A percentile compares a stretch with the other conserved stretches of the same genome.
Conservation (phyloP, 352 stramenopile species). For the Phytopythium aichiense region DNA sequence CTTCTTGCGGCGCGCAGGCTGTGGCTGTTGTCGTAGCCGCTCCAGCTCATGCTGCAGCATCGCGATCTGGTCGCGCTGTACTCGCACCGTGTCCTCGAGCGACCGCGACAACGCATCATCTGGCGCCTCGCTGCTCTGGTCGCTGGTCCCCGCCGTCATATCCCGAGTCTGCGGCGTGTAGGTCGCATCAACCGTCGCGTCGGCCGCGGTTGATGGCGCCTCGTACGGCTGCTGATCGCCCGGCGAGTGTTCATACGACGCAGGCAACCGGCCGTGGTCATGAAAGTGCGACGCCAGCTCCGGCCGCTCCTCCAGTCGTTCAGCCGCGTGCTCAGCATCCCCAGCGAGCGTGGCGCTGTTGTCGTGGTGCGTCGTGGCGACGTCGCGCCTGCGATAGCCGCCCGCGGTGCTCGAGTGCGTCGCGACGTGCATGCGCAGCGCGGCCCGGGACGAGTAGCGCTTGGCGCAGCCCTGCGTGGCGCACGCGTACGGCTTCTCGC, state of each 20-base stretch:
- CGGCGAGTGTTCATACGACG: background rate
- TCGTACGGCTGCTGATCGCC: background rate
- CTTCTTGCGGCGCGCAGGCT: background rate
- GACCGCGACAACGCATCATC: background rate
- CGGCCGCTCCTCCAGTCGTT: background rate
- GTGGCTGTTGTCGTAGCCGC: slow-evolving; percentile 19
- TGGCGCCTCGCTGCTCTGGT: background rate
- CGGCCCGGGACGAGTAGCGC: slow-evolving; percentile 60
- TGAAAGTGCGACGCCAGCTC: background rate
- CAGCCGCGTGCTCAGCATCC: background rate
- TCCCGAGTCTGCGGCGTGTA: background rate
- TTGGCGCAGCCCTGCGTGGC: slow-evolving; percentile 46
- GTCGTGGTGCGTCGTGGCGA: background rate
- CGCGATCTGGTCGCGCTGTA: slow-evolving; percentile 45
- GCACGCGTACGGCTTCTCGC: slow-evolving; percentile 69
- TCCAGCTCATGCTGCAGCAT: slow-evolving; percentile 31
- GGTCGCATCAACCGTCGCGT: background rate
- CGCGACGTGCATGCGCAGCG: slow-evolving; percentile 52
- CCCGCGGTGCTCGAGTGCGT: slow-evolving; percentile 19
- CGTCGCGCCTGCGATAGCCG: background rate
- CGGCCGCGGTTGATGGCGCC: background rate
- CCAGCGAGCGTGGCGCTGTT: background rate
- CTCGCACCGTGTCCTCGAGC: slow-evolving; percentile 34
- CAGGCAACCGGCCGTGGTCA: background rate
- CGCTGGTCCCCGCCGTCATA: background rate